Evolutionary conservation across 2,329 filamentous ascomycete genomes (phyloP).

Genomic region (Canariomyces notabilis): DNA sequence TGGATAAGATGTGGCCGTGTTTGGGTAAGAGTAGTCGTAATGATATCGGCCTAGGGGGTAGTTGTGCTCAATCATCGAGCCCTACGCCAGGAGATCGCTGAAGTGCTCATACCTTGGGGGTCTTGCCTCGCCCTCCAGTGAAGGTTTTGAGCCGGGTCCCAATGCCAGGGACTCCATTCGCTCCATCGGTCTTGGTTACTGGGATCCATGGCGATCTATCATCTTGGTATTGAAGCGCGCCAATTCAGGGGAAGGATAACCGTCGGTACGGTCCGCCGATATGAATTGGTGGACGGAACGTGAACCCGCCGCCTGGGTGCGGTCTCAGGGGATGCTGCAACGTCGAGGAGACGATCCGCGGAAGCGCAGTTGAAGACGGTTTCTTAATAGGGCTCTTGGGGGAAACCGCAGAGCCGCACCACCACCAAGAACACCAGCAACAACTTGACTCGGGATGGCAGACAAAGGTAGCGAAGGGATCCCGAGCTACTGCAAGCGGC

Average conservation of each 20-base stretch:
- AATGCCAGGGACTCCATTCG: slow-evolving; percentile 22
- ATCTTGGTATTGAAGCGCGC: slow-evolving; percentile 6
- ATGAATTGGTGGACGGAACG: neutral
- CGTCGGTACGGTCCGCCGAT: neutral
- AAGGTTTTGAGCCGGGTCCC: slow-evolving; percentile 23
- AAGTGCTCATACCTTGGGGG: slow-evolving; percentile 25
- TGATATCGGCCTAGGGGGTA: slow-evolving; percentile 7
- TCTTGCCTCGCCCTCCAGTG: slow-evolving; percentile 30
- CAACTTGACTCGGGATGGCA: neutral
- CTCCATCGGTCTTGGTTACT: slow-evolving; percentile 6
- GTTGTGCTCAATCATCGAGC: neutral
- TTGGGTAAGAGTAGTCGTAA: slow-evolving; percentile 5
- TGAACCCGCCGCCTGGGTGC: neutral
- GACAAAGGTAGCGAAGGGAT: neutral
- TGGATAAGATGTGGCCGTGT: neutral
- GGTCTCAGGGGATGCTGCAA: neutral
- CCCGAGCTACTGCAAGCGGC: slow-evolving; percentile 3
- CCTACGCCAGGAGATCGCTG: neutral
- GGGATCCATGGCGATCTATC: slow-evolving; percentile 16
- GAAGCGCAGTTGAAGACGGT: neutral
- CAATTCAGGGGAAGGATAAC: neutral
- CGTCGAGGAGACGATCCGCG: neutral
- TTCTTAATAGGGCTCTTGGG: neutral
- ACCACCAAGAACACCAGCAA: neutral
- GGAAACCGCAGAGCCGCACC: slow-evolving; percentile 19